These are phyloP conservation scores for Phytophthora fragariaefolia DNA, from an alignment of 352 stramenopile species.

Conservation along the genomic window DNA sequence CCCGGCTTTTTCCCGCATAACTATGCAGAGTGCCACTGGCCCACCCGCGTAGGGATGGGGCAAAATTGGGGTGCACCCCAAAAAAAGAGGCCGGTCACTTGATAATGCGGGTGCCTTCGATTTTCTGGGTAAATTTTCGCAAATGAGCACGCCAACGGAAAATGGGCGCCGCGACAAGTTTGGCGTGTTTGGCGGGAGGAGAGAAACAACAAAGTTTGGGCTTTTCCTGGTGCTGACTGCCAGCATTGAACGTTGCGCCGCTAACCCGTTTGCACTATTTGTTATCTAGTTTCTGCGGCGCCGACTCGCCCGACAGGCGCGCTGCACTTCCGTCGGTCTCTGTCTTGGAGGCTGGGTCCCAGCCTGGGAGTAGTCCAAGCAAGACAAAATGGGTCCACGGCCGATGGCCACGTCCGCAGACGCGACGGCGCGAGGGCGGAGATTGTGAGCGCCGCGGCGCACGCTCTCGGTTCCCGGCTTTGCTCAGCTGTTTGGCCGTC, in stretches of 20 bases:
- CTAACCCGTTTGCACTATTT: too few species aligned
- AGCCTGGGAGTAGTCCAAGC: too few species aligned
- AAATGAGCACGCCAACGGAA: constrained; percentile 9
- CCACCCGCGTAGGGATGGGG: constrained; percentile 12
- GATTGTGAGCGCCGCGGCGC: too few species aligned
- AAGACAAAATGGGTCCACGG: too few species aligned
- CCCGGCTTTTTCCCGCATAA: constrained; percentile 1
- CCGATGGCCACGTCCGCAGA: neutral
- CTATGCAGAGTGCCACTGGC: constrained; percentile 10
- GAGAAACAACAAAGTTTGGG: too few species aligned
- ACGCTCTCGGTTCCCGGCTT: too few species aligned
- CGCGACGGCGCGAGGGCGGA: too few species aligned
- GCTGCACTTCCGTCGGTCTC: too few species aligned
- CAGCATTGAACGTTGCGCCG: neutral
- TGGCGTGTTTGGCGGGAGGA: neutral
- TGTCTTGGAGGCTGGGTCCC: too few species aligned
- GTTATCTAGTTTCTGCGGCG: too few species aligned
- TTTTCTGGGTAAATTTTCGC: constrained; percentile 8
- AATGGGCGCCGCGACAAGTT: constrained; percentile 10
- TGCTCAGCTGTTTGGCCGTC: constrained; percentile 21
- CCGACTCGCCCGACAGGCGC: too few species aligned
- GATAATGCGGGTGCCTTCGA: neutral
- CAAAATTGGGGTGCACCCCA: neutral
- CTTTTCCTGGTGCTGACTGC: neutral
- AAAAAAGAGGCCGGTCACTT: constrained; percentile 10